Evolutionary conservation across 495 filamentous ascomycete species (phyloP).

Genomic region (Podospora appendiculata): DNA sequence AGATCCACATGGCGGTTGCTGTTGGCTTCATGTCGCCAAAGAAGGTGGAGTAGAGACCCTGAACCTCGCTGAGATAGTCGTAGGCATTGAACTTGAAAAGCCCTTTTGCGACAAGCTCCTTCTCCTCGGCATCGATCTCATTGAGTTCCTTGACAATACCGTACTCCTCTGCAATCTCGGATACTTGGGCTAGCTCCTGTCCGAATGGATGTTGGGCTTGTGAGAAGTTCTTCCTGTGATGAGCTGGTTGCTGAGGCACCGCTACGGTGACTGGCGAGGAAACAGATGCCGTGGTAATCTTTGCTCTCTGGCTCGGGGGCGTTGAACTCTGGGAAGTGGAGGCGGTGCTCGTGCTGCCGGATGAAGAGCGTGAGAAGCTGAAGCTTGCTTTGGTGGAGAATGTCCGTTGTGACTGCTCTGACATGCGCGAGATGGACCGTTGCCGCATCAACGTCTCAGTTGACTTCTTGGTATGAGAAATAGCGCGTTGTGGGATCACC

Average conservation of each 20-base stretch:
- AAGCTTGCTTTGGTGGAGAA: constrained; percentile 38
- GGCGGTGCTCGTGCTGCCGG: constrained; percentile 38
- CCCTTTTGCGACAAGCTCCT: constrained; percentile 55
- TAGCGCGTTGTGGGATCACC: constrained; percentile 62
- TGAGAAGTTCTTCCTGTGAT: constrained; percentile 22
- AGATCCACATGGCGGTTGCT: constrained; percentile 13
- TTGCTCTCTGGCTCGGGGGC: constrained; percentile 28
- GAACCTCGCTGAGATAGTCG: constrained; percentile 80
- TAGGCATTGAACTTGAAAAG: constrained; percentile 67
- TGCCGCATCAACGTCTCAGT: constrained; percentile 52
- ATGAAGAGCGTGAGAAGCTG: constrained; percentile 39
- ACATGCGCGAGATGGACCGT: constrained; percentile 47
- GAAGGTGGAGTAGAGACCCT: constrained; percentile 50
- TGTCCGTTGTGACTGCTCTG: constrained; percentile 37
- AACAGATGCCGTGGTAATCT: constrained; percentile 6
- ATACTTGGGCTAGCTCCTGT: constrained; percentile 64
- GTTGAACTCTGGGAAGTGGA: constrained; percentile 21
- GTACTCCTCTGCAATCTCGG: constrained; percentile 83
- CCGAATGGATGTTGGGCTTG: constrained; percentile 52
- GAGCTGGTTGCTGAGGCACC: constrained; percentile 11
- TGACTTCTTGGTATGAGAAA: constrained; percentile 75
- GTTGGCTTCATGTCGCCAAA: constrained; percentile 15
- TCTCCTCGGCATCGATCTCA: constrained; percentile 64
- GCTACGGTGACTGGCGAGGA: constrained; percentile 18
- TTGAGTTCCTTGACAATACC: constrained; percentile 55